Evolutionary conservation across 139 green algal species (phyloP).

Genomic region (Closterium sp.): DNA sequence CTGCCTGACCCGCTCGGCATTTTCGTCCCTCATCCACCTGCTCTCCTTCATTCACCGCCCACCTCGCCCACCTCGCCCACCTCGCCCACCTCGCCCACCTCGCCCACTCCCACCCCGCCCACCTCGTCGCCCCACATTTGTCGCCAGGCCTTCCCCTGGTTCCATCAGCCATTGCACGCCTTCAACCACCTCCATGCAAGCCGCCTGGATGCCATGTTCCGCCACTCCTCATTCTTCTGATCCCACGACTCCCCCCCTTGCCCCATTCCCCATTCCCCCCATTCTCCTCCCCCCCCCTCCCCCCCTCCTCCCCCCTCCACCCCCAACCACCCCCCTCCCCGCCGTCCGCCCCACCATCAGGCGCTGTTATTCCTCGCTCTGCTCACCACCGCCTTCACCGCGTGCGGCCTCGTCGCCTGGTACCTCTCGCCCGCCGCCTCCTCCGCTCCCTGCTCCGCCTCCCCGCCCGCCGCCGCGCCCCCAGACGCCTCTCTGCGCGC

Average conservation of each 20-base stretch:
- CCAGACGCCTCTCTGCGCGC: background rate
- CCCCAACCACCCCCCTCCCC: background rate
- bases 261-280: background rate
- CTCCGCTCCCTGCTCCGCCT: background rate
- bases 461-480: too few relatives aligned
- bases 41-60: too few relatives aligned
- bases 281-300: background rate
- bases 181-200: background rate
- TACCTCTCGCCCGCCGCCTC: background rate
- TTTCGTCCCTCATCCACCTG: background rate
- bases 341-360: background rate
- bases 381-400: background rate
- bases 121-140: background rate
- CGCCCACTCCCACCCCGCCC: background rate
- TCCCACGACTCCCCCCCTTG: too few relatives aligned
- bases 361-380: background rate
- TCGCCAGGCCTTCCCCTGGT: background rate
- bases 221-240: too few relatives aligned
- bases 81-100: too few relatives aligned
- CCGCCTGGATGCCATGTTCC: too few relatives aligned
- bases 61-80: background rate
- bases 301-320: background rate
- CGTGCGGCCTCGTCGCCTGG: background rate
- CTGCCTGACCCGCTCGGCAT: background rate
- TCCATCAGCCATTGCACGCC: background rate